Conservation (phyloP, 257 asterid species). For the Voacanga thouarsii region DNA sequence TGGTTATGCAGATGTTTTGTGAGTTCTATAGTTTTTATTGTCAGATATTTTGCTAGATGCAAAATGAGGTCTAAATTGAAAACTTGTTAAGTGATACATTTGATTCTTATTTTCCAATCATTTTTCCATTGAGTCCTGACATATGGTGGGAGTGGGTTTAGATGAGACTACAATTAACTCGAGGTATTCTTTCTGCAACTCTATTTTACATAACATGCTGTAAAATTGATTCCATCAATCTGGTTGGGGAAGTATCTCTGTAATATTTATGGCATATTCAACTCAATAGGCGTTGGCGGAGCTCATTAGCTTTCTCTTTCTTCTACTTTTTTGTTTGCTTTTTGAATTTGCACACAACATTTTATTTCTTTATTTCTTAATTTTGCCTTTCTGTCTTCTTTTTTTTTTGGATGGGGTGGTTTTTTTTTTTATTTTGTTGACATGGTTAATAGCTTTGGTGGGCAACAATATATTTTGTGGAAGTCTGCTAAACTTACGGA, state of each 20-base stretch:
- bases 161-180: conserved; percentile 67
- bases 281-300: background rate
- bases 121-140: conserved; percentile 75
- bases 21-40: too few species aligned
- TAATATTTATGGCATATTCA: background rate
- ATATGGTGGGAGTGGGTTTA: conserved; percentile 96
- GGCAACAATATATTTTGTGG: background rate
- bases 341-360: background rate
- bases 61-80: too few species aligned
- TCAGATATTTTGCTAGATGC: too few species aligned
- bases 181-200: conserved; percentile 39
- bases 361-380: too few species aligned
- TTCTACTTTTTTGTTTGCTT: background rate
- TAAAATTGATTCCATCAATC: background rate
- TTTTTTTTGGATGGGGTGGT: background rate
- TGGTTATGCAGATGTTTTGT: too few species aligned
- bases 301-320: background rate
- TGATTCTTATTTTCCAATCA: too few species aligned
- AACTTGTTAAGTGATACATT: too few species aligned
- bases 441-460: background rate
- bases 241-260: background rate
- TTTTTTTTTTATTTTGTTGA: too few species aligned
- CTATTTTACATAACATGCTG: background rate
- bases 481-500: background rate
- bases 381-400: background rate